Percentiles rank a stretch among this genome's conserved stretches.
Conservation (phyloP, 495 filamentous ascomycete species). For the Annulohypoxylon stygium region DNA sequence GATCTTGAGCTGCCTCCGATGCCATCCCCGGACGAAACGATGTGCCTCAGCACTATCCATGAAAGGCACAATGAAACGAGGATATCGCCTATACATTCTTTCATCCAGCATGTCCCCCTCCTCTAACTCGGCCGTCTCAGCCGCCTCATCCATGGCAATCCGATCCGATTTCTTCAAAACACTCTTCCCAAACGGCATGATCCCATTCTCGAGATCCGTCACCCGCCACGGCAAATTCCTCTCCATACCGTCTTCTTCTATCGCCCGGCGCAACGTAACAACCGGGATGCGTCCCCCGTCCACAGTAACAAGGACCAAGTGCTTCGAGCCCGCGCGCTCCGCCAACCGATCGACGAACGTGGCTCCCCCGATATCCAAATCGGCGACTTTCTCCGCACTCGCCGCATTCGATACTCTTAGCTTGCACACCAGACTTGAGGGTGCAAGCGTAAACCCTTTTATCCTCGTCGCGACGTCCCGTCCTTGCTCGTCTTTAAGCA, state of each 20-base stretch:
- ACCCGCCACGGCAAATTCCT: constrained; percentile 62
- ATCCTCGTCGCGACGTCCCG: constrained; percentile 61
- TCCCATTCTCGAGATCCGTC: constrained; percentile 34
- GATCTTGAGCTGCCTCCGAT: constrained; percentile 59
- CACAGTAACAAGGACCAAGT: constrained; percentile 60
- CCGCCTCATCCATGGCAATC: neutral
- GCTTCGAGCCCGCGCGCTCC: constrained; percentile 49
- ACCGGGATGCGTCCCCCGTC: constrained; percentile 55
- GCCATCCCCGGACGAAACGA: constrained; percentile 70
- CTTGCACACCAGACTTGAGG: constrained; percentile 52
- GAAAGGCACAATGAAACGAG: constrained; percentile 65
- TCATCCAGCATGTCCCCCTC: constrained; percentile 12
- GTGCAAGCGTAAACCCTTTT: constrained; percentile 65
- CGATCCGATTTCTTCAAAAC: constrained; percentile 38
- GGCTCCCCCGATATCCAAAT: constrained; percentile 58
- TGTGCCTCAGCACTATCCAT: constrained; percentile 62
- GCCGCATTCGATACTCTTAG: constrained; percentile 45
- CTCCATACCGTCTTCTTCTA: constrained; percentile 60
- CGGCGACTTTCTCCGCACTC: constrained; percentile 47
- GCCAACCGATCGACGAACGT: constrained; percentile 50
- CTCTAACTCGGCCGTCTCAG: constrained; percentile 1
- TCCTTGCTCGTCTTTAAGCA: constrained; percentile 50
- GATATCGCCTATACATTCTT: constrained; percentile 33
- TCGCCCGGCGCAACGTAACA: constrained; percentile 49
- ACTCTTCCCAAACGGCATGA: constrained; percentile 47